Percentiles rank a stretch among this genome's conserved stretches.
Conservation (phyloP, 1,284 basidiomycete genomes). For the Rhodotorula sp. region DNA sequence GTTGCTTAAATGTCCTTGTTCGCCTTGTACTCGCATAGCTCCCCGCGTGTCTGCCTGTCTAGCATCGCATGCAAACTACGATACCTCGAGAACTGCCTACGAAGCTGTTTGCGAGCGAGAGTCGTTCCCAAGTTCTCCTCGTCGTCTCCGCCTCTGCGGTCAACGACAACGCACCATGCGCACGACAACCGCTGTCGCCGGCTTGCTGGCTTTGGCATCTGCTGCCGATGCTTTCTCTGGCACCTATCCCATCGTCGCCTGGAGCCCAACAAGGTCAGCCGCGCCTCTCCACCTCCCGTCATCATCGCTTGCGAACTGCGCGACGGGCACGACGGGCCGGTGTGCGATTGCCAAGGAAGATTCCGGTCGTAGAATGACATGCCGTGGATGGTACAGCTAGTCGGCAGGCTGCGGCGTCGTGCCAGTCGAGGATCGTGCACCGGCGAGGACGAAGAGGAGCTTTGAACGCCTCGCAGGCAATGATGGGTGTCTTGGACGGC, state of each 20-base stretch:
- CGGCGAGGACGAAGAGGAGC: background rate
- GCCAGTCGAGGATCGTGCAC: too few relatives aligned
- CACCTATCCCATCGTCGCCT: slow-evolving; percentile 33
- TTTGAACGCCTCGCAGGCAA: background rate
- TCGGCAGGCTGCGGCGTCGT: too few relatives aligned
- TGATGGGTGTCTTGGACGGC: too few relatives aligned
- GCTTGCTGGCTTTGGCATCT: background rate
- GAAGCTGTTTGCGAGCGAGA: background rate
- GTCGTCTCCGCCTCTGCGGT: background rate
- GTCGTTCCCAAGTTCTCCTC: background rate
- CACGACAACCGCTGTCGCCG: background rate
- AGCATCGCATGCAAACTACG: background rate
- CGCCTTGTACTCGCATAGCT: background rate
- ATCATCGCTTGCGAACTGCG: background rate
- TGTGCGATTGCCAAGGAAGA: too few relatives aligned
- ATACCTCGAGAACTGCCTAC: background rate
- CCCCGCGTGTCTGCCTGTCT: background rate
- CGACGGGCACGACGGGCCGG: background rate
- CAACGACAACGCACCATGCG: background rate
- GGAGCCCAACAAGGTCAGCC: slow-evolving; percentile 15
- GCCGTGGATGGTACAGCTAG: too few relatives aligned
- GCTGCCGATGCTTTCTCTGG: slow-evolving; percentile 19
- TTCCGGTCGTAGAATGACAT: too few relatives aligned
- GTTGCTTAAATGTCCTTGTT: background rate
- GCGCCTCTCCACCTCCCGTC: background rate